phyloP scores from a whole-genome alignment of 129 eudicot species.

The Oenanthe sinensis region DNA sequence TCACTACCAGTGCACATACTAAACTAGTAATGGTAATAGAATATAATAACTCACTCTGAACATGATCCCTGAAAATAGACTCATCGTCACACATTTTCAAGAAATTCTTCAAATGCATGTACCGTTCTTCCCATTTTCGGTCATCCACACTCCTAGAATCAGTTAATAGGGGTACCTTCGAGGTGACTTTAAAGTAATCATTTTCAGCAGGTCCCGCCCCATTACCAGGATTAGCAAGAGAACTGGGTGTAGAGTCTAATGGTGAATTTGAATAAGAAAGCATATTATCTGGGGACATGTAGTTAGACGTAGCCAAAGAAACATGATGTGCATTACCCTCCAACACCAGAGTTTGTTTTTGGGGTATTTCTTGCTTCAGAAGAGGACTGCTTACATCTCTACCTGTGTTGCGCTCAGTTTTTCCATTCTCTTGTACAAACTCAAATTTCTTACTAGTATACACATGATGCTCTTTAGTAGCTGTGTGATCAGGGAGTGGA shows the following conservation, averaged over 20 bases:
- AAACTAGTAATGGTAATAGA: not conserved
- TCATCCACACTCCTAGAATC: constrained; percentile 17
- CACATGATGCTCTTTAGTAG: constrained; percentile 37
- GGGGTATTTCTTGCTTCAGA: constrained; percentile 23
- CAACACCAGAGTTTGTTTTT: constrained; percentile 26
- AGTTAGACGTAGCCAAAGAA: constrained; percentile 32
- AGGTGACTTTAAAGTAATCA: constrained; percentile 19
- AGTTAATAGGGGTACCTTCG: constrained; percentile 25
- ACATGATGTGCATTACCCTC: constrained; percentile 22
- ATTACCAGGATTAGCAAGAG: constrained; percentile 20
- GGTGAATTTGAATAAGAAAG: constrained; percentile 18
- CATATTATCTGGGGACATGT: constrained; percentile 17
- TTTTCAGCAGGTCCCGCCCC: constrained; percentile 17
- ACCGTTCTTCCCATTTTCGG: constrained; percentile 42
- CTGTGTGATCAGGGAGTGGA: constrained; percentile 17
- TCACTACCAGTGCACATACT: not conserved
- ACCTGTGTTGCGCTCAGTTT: constrained; percentile 20
- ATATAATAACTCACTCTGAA: constrained; percentile 41
- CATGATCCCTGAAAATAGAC: constrained; percentile 34
- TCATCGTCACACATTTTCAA: constrained; percentile 60
- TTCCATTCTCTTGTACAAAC: constrained; percentile 37
- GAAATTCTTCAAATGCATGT: constrained; percentile 48
- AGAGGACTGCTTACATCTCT: constrained; percentile 18
- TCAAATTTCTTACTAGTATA: constrained; percentile 50
- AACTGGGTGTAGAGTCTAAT: constrained; percentile 17